Evolutionary conservation across 768 basidiomycete genomes (phyloP), one percentile per base, ranked within the genome.

Genomic region (Boletus tylopilopsis): DNA sequence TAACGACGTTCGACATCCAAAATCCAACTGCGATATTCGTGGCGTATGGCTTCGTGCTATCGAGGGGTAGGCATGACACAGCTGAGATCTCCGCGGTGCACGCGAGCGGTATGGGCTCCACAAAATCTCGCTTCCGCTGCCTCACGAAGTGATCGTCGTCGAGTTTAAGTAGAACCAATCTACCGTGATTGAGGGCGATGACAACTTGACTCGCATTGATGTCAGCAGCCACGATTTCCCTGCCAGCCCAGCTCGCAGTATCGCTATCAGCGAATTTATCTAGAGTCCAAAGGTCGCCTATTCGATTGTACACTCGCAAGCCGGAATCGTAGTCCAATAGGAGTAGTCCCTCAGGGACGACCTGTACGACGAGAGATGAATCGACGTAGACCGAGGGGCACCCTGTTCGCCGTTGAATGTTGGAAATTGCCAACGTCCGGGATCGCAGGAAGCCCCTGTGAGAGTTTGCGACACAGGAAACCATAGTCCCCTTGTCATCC

Each of bases 1-100:
- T 75, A 34, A 93, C 74, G 8, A 66, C 58, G 56, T 85, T 85
- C 4, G 78, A 77, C 19, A 76, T 77, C 91, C 93, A 95, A 57
- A 88, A 88, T 0, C 84, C 80, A n/a, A 87, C 81, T 0, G 77
- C 79, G 23, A 87, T 66, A 45, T 76, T 56, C 10, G 66, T 66
- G 1, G 87, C 66, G 46, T 73, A 82, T 27, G 67, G 61, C 54
- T 75, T 75, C 10, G 63, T 55, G 1, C 71, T 59, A 55, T 85
- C 77, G 16, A 81, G 59, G 0, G 85, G 82, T 4, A 73, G 62
- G 55, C 89, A 81, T 0, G 85, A 84, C 29, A 94, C 68, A 0
- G 85, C 78, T 10, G 90, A 87, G 44, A 93, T 79, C 58, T 92
- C 87, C 33, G 62, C 57, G 9, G 47, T 54, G 49, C 53, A 62